Evolutionary conservation across 2,329 filamentous ascomycete species (phyloP).

Genomic region (Fusarium begoniae): DNA sequence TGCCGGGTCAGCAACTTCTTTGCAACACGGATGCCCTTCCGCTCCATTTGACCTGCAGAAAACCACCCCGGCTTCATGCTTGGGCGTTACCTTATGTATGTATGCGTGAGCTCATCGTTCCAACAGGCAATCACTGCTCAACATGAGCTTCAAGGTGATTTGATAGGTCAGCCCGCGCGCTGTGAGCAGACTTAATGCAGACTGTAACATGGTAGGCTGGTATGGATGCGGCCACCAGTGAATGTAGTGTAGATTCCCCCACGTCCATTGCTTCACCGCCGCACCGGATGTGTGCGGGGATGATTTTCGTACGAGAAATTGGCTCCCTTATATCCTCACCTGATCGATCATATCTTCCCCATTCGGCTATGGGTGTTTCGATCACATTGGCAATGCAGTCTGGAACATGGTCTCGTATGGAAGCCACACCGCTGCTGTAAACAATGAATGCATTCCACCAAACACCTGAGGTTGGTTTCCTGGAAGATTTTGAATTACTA

Average conservation of each 20-base stretch:
- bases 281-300: conserved; percentile 20
- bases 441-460: background rate
- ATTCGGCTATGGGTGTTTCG: conserved; percentile 12
- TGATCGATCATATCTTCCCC: conserved; percentile 26
- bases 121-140: conserved; percentile 15
- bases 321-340: conserved; percentile 23
- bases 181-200: conserved; percentile 27
- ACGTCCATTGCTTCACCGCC: conserved; percentile 33
- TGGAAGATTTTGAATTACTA: background rate
- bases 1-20: conserved; percentile 6
- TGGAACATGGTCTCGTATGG: conserved; percentile 12
- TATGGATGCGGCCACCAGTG: conserved; percentile 31
- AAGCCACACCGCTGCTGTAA: conserved; percentile 30
- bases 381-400: conserved; percentile 1
- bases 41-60: conserved; percentile 28
- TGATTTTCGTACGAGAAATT: conserved; percentile 13
- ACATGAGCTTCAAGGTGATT: conserved; percentile 16
- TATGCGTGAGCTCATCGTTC: conserved; percentile 22
- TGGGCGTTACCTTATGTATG: conserved; percentile 7
- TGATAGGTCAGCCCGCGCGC: conserved; percentile 19
- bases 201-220: conserved; percentile 27
- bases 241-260: conserved; percentile 17
- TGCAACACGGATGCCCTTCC: conserved; percentile 18
- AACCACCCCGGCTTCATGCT: conserved; percentile 22
- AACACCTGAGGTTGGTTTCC: background rate